phyloP scores from a whole-genome alignment of 345 rosid genomes.

The Mallotus nudiflorus region DNA sequence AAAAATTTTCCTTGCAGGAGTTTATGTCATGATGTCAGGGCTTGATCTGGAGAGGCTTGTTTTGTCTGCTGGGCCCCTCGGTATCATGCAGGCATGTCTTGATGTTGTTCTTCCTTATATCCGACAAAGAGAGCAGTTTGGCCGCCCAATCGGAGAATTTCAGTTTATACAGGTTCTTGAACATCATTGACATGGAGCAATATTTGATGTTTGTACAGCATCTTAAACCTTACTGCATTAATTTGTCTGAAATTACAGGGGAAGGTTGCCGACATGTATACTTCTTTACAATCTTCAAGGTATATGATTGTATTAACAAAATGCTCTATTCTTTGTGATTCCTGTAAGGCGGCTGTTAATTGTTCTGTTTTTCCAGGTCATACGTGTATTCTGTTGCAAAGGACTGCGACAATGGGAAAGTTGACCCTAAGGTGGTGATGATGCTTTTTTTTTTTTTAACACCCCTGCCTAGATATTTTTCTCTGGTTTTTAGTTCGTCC shows the following conservation, averaged over 20 bases:
- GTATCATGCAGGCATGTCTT: slow-evolving; percentile 96
- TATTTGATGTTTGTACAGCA: slow-evolving; percentile 6
- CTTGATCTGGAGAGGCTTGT: slow-evolving; percentile 95
- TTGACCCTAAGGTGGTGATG: slow-evolving; percentile 68
- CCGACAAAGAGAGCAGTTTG: slow-evolving; percentile 81
- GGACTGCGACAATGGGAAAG: slow-evolving; percentile 73
- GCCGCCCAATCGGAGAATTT: slow-evolving; percentile 86
- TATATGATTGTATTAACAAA: slow-evolving; percentile 17
- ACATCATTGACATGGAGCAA: slow-evolving; percentile 1
- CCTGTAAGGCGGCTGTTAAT: slow-evolving; percentile 5
- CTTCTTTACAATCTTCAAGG: slow-evolving; percentile 90
- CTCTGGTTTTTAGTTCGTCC: neutral
- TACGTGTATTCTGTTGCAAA: slow-evolving; percentile 87
- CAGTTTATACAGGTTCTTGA: slow-evolving; percentile 83
- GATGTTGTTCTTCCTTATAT: slow-evolving; percentile 92
- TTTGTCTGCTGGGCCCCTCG: slow-evolving; percentile 88
- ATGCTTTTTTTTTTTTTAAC: neutral
- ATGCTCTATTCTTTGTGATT: slow-evolving; percentile 4
- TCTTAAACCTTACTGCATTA: slow-evolving; percentile 3
- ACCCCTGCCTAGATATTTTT: neutral
- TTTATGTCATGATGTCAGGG: slow-evolving; percentile 94
- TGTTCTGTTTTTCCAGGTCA: slow-evolving; percentile 49
- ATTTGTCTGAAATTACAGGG: slow-evolving; percentile 57
- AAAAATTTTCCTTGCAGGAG: slow-evolving; percentile 49
- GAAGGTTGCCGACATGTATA: slow-evolving; percentile 91